Conservation (phyloP, 208 protist species). For the Wallacemonas rigidus region DNA sequence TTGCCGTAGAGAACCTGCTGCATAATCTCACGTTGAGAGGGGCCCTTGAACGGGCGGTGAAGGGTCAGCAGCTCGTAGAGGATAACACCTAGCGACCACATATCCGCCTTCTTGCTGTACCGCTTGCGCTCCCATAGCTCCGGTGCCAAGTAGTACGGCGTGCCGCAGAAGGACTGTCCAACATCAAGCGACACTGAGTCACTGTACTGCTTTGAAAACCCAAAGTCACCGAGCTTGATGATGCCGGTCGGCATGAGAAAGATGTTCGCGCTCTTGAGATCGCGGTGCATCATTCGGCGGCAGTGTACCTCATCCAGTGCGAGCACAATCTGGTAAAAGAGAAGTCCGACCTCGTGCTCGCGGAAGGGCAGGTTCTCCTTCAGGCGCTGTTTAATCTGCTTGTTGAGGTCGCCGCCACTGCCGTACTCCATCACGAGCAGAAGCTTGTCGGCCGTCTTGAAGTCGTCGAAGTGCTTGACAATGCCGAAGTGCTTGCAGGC, state of each 20-base stretch:
- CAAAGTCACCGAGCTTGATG: slow-evolving; percentile 92
- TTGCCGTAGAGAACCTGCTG: slow-evolving; percentile 78
- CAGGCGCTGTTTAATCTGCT: slow-evolving; percentile 84
- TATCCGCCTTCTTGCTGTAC: slow-evolving; percentile 95
- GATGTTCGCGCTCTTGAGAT: slow-evolving; percentile 92
- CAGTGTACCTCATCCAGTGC: slow-evolving; percentile 88
- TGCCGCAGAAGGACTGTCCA: slow-evolving; percentile 84
- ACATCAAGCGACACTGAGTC: slow-evolving; percentile 82
- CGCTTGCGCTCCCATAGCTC: slow-evolving; percentile 91
- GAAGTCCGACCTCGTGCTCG: slow-evolving; percentile 82
- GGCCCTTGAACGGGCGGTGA: slow-evolving; percentile 86
- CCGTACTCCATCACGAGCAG: slow-evolving; percentile 91
- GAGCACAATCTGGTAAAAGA: slow-evolving; percentile 88
- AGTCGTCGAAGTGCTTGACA: slow-evolving; percentile 88
- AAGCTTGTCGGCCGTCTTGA: slow-evolving; percentile 77
- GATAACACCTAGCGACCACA: slow-evolving; percentile 92
- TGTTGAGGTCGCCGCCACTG: slow-evolving; percentile 86
- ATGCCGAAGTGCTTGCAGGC: slow-evolving; percentile 90
- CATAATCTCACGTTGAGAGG: slow-evolving; percentile 83
- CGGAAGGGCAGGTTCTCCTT: slow-evolving; percentile 75
- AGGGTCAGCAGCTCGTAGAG: slow-evolving; percentile 87
- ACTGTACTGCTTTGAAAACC: slow-evolving; percentile 83
- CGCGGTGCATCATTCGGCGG: slow-evolving; percentile 88
- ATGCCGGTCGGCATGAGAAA: slow-evolving; percentile 85
- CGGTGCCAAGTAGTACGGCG: slow-evolving; percentile 94